These are phyloP conservation scores for Alternaria triticina DNA, from an alignment of 2,329 filamentous ascomycete genomes.

Conservation along the genomic window DNA sequence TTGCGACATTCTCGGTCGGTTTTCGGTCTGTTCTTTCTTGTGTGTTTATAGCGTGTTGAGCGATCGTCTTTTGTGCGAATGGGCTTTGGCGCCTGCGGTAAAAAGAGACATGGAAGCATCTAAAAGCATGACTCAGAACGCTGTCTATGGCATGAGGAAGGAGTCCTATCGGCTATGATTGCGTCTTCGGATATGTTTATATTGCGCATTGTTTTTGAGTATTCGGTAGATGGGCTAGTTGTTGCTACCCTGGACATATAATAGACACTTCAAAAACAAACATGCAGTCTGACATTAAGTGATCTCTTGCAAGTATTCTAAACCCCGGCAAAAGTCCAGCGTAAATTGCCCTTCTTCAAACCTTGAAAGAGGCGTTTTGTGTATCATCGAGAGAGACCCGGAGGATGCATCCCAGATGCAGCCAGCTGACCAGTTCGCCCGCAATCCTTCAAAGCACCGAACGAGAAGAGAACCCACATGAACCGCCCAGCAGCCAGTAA, in stretches of 20 bases:
- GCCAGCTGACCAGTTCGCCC: background rate
- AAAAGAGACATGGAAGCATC: conserved; percentile 1
- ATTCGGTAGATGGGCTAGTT: conserved; percentile 1
- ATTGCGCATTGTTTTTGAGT: background rate
- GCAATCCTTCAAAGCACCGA: background rate
- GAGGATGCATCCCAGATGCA: conserved; percentile 1
- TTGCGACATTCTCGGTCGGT: conserved; percentile 11
- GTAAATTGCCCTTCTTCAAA: background rate
- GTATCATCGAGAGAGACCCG: background rate
- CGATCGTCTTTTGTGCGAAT: background rate
- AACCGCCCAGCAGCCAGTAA: background rate
- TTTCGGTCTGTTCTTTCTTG: conserved; percentile 3
- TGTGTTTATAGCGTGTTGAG: conserved; percentile 8
- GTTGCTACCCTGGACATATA: background rate
- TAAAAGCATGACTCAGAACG: conserved; percentile 12
- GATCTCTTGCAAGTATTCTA: background rate
- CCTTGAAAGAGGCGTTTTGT: background rate
- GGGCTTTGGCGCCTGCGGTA: conserved; percentile 4
- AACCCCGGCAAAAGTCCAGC: background rate
- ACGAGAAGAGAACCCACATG: background rate
- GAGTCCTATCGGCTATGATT: conserved; percentile 4
- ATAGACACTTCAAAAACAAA: conserved; percentile 4
- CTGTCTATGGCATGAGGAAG: background rate
- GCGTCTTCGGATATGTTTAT: conserved; percentile 7
- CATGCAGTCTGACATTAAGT: background rate